These are phyloP conservation scores for Neonothopanus nambi DNA, from an alignment of 1,284 basidiomycete genomes.

Conservation along the genomic window DNA sequence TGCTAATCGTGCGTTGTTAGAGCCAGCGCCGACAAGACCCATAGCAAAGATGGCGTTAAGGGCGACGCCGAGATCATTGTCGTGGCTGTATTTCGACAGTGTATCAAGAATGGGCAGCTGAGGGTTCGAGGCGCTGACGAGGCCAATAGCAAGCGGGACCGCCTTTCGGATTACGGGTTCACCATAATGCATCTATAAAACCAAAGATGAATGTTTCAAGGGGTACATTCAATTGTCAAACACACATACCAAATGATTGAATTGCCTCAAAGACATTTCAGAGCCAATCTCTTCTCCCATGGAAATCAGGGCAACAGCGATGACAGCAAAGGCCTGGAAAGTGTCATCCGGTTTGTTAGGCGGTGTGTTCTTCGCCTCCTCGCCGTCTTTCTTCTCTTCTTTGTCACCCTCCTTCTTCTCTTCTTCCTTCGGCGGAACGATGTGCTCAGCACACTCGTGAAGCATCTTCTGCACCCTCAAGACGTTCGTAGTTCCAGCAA, in stretches of 20 bases:
- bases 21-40: conserved; percentile 97
- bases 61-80: conserved; percentile 95
- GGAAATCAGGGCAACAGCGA: conserved; percentile 92
- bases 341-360: conserved; percentile 71
- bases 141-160: conserved; percentile 94
- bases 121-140: conserved; percentile 95
- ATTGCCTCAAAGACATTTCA: conserved; percentile 94
- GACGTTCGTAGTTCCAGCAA: conserved; percentile 95
- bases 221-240: background rate
- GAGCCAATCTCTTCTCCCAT: conserved; percentile 99
- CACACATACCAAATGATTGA: conserved; percentile 83
- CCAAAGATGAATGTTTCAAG: conserved; percentile 10
- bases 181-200: conserved; percentile 92
- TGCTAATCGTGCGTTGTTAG: conserved; percentile 95
- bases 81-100: conserved; percentile 99
- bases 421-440: conserved; percentile 60
- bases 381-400: conserved; percentile 51
- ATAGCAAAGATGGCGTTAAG: conserved; percentile 98
- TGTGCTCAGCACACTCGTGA: conserved; percentile 92
- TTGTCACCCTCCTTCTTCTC: conserved; percentile 52
- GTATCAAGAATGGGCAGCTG: conserved; percentile 96
- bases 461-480: conserved; percentile 93
- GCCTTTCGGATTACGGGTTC: conserved; percentile 91
- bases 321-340: conserved; percentile 92
- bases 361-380: conserved; percentile 58